phyloP scores from a whole-genome alignment of 2,329 filamentous ascomycete genomes.

The Scedosporium dehoogii region DNA sequence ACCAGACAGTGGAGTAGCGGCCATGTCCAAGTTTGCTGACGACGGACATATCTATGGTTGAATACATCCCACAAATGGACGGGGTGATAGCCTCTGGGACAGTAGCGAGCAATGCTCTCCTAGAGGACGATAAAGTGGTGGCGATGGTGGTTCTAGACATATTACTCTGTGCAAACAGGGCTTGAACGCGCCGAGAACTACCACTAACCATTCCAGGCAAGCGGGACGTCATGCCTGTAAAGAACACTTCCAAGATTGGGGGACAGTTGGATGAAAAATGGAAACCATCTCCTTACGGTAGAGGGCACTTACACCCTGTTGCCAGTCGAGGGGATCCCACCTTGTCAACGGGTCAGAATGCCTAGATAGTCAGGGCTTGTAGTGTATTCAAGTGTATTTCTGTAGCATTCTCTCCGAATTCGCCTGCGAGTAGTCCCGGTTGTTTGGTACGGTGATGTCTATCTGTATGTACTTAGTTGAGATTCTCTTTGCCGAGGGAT shows the following conservation, averaged over 20 bases:
- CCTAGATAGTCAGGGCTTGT: too few species aligned
- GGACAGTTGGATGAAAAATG: neutral
- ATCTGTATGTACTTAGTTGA: too few species aligned
- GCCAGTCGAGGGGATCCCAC: too few species aligned
- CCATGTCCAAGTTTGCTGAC: slow-evolving; percentile 18
- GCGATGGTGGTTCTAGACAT: neutral
- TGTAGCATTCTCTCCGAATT: too few species aligned
- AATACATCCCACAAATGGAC: slow-evolving; percentile 15
- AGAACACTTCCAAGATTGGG: neutral
- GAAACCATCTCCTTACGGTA: neutral
- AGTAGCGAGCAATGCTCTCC: slow-evolving; percentile 12
- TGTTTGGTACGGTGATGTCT: too few species aligned
- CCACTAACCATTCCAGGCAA: neutral
- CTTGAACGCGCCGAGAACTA: neutral
- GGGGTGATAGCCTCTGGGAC: slow-evolving; percentile 14
- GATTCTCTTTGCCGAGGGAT: too few species aligned
- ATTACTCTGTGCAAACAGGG: neutral
- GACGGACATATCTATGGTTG: slow-evolving; percentile 12
- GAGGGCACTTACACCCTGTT: too few species aligned
- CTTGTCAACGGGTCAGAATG: too few species aligned
- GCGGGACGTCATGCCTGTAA: neutral
- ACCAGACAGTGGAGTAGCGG: slow-evolving; percentile 16
- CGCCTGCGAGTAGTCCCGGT: too few species aligned
- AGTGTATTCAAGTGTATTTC: too few species aligned
- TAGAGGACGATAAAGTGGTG: slow-evolving; percentile 4